Evolutionary conservation across 805 yeast species (phyloP).

Genomic region (Cyberlindnera nakhonratchasimensis): DNA sequence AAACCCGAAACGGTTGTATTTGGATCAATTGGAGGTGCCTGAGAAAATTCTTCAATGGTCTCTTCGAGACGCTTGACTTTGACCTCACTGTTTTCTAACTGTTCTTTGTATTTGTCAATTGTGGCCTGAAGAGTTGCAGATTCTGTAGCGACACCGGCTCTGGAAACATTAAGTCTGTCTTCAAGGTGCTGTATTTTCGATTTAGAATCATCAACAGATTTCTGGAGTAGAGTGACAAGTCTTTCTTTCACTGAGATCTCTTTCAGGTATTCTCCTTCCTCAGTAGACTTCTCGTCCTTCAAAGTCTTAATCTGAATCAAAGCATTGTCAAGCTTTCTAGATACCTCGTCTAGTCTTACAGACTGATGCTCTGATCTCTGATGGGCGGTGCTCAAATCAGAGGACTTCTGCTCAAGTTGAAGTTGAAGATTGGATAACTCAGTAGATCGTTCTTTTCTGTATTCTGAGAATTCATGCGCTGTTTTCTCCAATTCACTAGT

Average conservation of each 20-base stretch:
- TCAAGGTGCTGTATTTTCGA: constrained; percentile 55
- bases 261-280: constrained; percentile 48
- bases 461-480: constrained; percentile 30
- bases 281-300: constrained; percentile 39
- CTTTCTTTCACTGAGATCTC: constrained; percentile 64
- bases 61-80: constrained; percentile 41
- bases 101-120: constrained; percentile 50
- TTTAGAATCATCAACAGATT: constrained; percentile 47
- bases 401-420: constrained; percentile 28
- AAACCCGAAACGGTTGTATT: constrained; percentile 23
- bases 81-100: constrained; percentile 43
- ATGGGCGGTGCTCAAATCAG: constrained; percentile 32
- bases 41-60: constrained; percentile 41
- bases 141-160: constrained; percentile 41
- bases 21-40: constrained; percentile 17
- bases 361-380: constrained; percentile 31
- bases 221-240: constrained; percentile 52
- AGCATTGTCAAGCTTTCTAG: constrained; percentile 40
- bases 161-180: constrained; percentile 26
- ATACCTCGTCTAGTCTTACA: constrained; percentile 35
- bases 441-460: constrained; percentile 27
- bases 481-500: constrained; percentile 37
- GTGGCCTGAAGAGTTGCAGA: constrained; percentile 56
- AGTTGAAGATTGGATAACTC: constrained; percentile 27
- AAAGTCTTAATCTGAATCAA: constrained; percentile 44